These are phyloP conservation scores for Zygnema cylindricum DNA, from an alignment of 139 green algal genomes.

Conservation along the genomic window DNA sequence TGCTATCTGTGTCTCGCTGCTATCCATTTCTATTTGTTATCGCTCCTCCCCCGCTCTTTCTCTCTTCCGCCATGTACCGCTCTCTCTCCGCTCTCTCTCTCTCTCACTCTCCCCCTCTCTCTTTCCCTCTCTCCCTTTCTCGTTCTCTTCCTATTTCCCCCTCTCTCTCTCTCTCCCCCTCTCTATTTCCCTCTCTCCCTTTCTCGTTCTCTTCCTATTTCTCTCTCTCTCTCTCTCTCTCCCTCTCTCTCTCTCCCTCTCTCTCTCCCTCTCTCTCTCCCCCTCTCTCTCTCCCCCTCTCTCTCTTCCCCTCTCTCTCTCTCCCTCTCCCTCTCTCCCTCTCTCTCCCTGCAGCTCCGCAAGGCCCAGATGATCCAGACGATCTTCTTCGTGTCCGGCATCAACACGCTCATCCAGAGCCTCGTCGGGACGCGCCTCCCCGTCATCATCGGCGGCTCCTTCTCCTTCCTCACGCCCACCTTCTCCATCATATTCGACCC, in stretches of 20 bases:
- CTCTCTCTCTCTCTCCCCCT: neutral
- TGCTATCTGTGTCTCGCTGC: neutral
- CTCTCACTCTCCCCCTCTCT: conserved; percentile 6
- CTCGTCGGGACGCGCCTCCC: neutral
- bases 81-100: neutral
- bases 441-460: neutral
- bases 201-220: neutral
- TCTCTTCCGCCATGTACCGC: neutral
- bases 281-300: neutral
- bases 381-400: conserved; percentile 17
- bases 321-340: no score
- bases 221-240: neutral
- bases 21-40: neutral
- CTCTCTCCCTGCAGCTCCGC: neutral
- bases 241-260: neutral
- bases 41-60: neutral
- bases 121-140: neutral
- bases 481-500: conserved; percentile 6
- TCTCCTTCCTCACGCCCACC: conserved; percentile 32
- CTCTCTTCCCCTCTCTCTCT: neutral
- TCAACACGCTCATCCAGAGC: conserved; percentile 8
- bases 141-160: neutral
- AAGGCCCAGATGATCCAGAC: neutral
- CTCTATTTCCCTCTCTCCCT: neutral
- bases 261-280: neutral